Conservation (phyloP, 768 basidiomycete species). For the Auricularia cornea region DNA sequence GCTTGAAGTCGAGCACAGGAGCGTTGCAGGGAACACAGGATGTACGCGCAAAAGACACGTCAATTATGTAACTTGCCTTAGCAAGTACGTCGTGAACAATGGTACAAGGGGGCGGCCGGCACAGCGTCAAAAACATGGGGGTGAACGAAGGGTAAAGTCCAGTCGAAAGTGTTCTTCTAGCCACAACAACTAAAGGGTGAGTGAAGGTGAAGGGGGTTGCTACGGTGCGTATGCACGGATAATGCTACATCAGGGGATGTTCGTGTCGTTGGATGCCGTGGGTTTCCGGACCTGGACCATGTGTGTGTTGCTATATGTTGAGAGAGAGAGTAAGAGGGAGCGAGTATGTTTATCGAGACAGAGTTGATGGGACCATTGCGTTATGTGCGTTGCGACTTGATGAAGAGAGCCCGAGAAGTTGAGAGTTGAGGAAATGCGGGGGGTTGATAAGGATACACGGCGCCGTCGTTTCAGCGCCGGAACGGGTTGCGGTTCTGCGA, state of each 20-base stretch:
- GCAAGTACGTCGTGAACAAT: background rate
- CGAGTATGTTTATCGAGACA: background rate
- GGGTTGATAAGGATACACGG: no score
- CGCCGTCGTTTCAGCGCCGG: background rate
- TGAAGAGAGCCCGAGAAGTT: no score
- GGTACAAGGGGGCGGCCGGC: background rate
- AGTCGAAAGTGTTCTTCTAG: background rate
- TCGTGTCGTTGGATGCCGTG: background rate
- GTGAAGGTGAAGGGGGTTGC: background rate
- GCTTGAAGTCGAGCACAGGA: no score
- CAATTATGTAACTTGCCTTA: background rate
- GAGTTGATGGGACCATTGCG: no score
- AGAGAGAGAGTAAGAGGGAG: background rate
- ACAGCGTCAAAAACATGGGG: background rate
- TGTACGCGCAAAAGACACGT: background rate
- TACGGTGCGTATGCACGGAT: background rate
- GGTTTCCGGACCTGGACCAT: background rate
- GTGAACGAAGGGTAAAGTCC: background rate
- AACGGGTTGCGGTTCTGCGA: background rate
- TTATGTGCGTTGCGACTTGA: no score
- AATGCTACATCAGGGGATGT: background rate
- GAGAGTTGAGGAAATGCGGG: no score
- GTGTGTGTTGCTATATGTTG: background rate
- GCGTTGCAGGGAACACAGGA: no score
- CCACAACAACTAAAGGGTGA: background rate